Evolutionary conservation across 768 basidiomycete species (phyloP), one percentile per base, ranked within the genome.

Genomic region (Russula lepida): DNA sequence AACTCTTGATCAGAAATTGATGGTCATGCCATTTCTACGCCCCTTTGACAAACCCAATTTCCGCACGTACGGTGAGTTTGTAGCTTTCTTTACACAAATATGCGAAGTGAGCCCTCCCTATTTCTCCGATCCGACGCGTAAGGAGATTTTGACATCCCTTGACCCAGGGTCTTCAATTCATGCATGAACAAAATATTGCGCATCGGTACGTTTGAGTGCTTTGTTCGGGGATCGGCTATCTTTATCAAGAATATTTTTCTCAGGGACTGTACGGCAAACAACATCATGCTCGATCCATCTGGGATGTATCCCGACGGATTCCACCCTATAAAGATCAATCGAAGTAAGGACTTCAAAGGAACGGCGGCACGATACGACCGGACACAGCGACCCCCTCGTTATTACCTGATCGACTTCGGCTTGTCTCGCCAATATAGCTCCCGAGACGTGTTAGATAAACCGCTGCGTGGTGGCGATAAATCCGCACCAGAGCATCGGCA

Each of bases 401-500:
- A 72, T 57, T 71, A 68, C 54, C 57, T 66, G 35, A 67, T 66
- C 5, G 52, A 53, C 52, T 53, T 53, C 12, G 52, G 52, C 35
- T 12, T 53, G 37, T 53, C 52, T 9, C 59, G 58, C 15, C 59
- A 53, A 3, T 70, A 70, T 33, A 21, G 9, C 2, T 70, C 74
- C 0, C 50, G 67, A 0, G 64, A 73, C 6, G 59, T 75, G 0
- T 62, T 59, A 0, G 73, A 71, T 33, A 35, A 6, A 3, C 37
- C 52, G 6, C 3, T 53, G 15, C 52, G 52, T 39, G 52, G 52
- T 27, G 52, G 52, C 6, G 79, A 83, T 66, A 72, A 72, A 50
- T 68, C 75, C 0, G 70, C 72, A 0, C 74, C 74, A 3, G 74
- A 75, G 60, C 72, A 70, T 50, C 62, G 65, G 3, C 47, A 37